phyloP scores from a whole-genome alignment of 1,284 basidiomycete species.

The Sanguinoderma infundibulare region DNA sequence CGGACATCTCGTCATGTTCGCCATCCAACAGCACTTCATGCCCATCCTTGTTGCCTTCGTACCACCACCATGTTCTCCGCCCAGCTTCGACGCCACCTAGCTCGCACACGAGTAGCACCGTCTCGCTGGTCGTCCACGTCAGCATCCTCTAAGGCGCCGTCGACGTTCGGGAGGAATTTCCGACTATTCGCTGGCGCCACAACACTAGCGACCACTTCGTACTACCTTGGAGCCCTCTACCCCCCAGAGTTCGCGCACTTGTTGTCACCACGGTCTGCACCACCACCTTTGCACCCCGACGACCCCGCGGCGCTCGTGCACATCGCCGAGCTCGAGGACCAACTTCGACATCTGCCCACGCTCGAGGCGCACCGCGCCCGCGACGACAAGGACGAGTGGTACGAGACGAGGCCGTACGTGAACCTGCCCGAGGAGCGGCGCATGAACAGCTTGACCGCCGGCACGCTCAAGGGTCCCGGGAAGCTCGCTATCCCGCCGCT shows the following conservation, averaged over 20 bases:
- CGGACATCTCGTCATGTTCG: neutral
- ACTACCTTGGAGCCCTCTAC: slow-evolving; percentile 63
- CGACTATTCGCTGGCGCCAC: slow-evolving; percentile 22
- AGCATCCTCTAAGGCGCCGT: slow-evolving; percentile 12
- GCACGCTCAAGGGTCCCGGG: slow-evolving; percentile 84
- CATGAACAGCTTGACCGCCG: slow-evolving; percentile 84
- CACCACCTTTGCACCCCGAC: slow-evolving; percentile 66
- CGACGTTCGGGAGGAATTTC: slow-evolving; percentile 20
- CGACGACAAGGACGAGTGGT: slow-evolving; percentile 65
- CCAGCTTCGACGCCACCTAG: slow-evolving; percentile 20
- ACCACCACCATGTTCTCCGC: slow-evolving; percentile 25
- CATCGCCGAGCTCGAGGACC: slow-evolving; percentile 65
- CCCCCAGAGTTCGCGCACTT: slow-evolving; percentile 65
- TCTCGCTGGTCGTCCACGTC: slow-evolving; percentile 21
- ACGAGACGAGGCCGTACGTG: slow-evolving; percentile 80
- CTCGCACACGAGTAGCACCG: slow-evolving; percentile 7
- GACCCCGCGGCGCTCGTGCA: slow-evolving; percentile 67
- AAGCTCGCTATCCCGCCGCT: slow-evolving; percentile 81
- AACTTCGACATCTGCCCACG: slow-evolving; percentile 68
- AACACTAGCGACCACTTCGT: slow-evolving; percentile 37
- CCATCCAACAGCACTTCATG: neutral
- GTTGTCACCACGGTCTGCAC: slow-evolving; percentile 74
- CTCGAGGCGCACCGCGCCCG: slow-evolving; percentile 56
- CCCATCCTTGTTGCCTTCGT: slow-evolving; percentile 1
- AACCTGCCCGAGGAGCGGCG: slow-evolving; percentile 70